These are phyloP conservation scores for Scedosporium aurantiacum DNA, from an alignment of 2,329 filamentous ascomycete genomes.

Conservation along the genomic window DNA sequence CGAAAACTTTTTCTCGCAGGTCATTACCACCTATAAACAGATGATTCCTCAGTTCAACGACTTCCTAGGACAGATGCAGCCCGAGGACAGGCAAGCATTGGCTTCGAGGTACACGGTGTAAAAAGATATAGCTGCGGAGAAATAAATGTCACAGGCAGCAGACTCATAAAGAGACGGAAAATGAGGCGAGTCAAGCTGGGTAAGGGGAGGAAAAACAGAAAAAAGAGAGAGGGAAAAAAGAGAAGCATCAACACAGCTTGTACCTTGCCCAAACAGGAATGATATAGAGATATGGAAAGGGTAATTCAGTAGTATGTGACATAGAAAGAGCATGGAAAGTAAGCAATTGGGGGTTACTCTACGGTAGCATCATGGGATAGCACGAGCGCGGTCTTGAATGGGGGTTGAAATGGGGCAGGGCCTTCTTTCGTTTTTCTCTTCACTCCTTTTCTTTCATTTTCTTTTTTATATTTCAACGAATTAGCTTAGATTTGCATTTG, in stretches of 20 bases:
- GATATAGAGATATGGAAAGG: background rate
- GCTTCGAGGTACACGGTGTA: constrained; percentile 35
- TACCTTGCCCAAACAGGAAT: background rate
- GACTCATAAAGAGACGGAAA: background rate
- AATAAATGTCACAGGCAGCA: background rate
- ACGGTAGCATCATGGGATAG: background rate
- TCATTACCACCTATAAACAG: constrained; percentile 43
- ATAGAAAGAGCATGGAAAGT: background rate
- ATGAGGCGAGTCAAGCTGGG: background rate
- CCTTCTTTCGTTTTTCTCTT: constrained; percentile 5
- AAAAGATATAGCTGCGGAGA: constrained; percentile 2
- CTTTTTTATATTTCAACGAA: background rate
- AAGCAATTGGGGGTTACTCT: background rate
- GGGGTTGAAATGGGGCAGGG: background rate
- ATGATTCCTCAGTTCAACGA: constrained; percentile 49
- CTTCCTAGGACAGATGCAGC: constrained; percentile 39
- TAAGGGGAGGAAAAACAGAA: background rate
- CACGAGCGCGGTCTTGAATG: background rate
- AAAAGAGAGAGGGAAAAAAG: background rate
- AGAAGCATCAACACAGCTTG: background rate
- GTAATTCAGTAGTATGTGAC: background rate
- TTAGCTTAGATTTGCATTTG: background rate
- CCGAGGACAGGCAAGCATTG: constrained; percentile 38
- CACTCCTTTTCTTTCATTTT: background rate
- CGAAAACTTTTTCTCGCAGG: constrained; percentile 23